phyloP scores from a whole-genome alignment of 1,139 yeast species.

The Debaryomycetaceae sp. region DNA sequence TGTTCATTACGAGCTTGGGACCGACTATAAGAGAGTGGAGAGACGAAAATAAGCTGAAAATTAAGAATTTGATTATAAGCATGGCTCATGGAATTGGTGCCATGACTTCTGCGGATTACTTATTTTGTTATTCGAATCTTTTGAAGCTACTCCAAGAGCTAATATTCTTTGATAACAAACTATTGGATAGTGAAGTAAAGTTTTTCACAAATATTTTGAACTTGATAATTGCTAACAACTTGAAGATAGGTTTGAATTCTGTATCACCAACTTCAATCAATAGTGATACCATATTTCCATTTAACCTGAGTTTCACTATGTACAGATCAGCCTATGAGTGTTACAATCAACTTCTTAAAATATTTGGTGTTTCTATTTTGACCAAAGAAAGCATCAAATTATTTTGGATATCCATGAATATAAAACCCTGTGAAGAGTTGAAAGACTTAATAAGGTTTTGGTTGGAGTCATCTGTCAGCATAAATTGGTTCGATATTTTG shows the following conservation, averaged over 20 bases:
- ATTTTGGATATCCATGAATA: slow-evolving; percentile 44
- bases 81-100: slow-evolving; percentile 35
- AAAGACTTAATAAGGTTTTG: slow-evolving; percentile 34
- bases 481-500: slow-evolving; percentile 41
- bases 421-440: slow-evolving; percentile 37
- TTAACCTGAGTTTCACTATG: slow-evolving; percentile 34
- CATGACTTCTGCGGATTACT: slow-evolving; percentile 25
- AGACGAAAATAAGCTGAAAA: slow-evolving; percentile 15
- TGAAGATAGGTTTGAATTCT: slow-evolving; percentile 35
- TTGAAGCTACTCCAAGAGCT: slow-evolving; percentile 37
- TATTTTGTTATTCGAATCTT: slow-evolving; percentile 23
- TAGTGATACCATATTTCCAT: slow-evolving; percentile 37
- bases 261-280: slow-evolving; percentile 35
- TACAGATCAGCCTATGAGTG: slow-evolving; percentile 38
- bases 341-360: slow-evolving; percentile 38
- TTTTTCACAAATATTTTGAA: slow-evolving; percentile 32
- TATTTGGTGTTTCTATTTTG: slow-evolving; percentile 32
- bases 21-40: slow-evolving; percentile 33
- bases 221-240: slow-evolving; percentile 33
- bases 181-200: slow-evolving; percentile 29
- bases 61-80: slow-evolving; percentile 30
- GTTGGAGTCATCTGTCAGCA: slow-evolving; percentile 37
- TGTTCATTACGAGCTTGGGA: slow-evolving; percentile 36
- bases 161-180: slow-evolving; percentile 37
- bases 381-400: slow-evolving; percentile 35